A percentile compares a stretch with the other conserved stretches of the same genome.
phyloP scores from a whole-genome alignment of 805 yeast species.

The Teunomyces cretensis region DNA sequence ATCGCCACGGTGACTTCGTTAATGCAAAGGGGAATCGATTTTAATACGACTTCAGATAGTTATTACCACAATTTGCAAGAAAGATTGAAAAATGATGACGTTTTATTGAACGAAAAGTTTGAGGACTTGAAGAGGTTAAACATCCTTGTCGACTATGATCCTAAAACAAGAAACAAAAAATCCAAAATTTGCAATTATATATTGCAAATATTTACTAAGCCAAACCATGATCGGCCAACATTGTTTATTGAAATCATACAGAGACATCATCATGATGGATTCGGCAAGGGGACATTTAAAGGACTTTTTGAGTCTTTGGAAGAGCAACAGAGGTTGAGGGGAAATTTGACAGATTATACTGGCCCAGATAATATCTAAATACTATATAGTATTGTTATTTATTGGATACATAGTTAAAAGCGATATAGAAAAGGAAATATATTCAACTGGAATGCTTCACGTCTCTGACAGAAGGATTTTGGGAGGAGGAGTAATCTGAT shows the following conservation, averaged over 20 bases:
- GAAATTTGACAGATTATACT: slow-evolving; percentile 31
- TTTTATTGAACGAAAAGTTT: slow-evolving; percentile 53
- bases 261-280: slow-evolving; percentile 76
- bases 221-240: slow-evolving; percentile 76
- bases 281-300: slow-evolving; percentile 87
- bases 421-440: not conserved
- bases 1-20: slow-evolving; percentile 53
- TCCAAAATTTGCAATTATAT: slow-evolving; percentile 56
- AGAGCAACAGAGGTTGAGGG: slow-evolving; percentile 69
- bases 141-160: slow-evolving; percentile 76
- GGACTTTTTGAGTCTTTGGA: slow-evolving; percentile 80
- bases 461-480: not conserved
- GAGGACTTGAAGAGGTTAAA: slow-evolving; percentile 48
- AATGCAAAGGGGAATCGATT: slow-evolving; percentile 64
- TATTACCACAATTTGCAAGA: slow-evolving; percentile 56
- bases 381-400: too few species aligned
- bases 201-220: slow-evolving; percentile 77
- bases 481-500: not conserved
- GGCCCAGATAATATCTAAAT: not conserved
- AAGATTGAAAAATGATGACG: slow-evolving; percentile 44
- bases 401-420: not conserved
- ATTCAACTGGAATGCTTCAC: not conserved
- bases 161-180: slow-evolving; percentile 30
- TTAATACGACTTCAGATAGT: slow-evolving; percentile 55
- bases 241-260: slow-evolving; percentile 80